Evolutionary conservation across 2,329 filamentous ascomycete species (phyloP).

Genomic region (Harringtonia lauricola): DNA sequence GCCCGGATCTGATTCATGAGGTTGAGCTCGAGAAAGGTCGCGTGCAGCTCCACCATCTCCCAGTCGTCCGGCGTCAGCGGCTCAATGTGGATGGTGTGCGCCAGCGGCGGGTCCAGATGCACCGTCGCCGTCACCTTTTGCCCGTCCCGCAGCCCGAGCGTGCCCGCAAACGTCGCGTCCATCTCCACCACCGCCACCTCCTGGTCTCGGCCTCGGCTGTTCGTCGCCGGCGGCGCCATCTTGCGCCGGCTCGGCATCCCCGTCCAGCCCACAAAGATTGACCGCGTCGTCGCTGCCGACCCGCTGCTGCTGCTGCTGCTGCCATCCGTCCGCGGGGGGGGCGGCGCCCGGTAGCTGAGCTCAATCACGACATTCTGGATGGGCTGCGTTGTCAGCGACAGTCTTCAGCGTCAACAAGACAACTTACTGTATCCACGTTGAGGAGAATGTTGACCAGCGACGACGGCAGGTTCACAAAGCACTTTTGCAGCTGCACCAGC

Average conservation of each 20-base stretch:
- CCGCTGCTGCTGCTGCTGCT: constrained; percentile 24
- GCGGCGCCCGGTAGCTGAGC: constrained; percentile 59
- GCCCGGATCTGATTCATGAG: constrained; percentile 87
- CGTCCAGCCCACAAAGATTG: constrained; percentile 89
- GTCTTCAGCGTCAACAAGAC: neutral
- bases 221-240: constrained; percentile 60
- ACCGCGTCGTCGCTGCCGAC: constrained; percentile 33
- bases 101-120: constrained; percentile 81
- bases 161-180: constrained; percentile 70
- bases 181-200: constrained; percentile 73
- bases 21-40: constrained; percentile 89
- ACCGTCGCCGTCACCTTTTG: constrained; percentile 63
- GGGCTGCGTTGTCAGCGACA: too few relatives aligned
- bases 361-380: constrained; percentile 96
- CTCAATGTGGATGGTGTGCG: constrained; percentile 94
- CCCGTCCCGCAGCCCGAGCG: constrained; percentile 68
- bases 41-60: constrained; percentile 98
- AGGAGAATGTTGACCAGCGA: constrained; percentile 75
- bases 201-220: constrained; percentile 50
- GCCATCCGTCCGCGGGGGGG: constrained; percentile 32
- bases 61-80: constrained; percentile 91
- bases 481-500: constrained; percentile 82
- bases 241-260: constrained; percentile 92
- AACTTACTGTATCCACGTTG: constrained; percentile 76
- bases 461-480: constrained; percentile 82